Conservation (phyloP, 768 basidiomycete genomes). For the Mycena alexandri region DNA sequence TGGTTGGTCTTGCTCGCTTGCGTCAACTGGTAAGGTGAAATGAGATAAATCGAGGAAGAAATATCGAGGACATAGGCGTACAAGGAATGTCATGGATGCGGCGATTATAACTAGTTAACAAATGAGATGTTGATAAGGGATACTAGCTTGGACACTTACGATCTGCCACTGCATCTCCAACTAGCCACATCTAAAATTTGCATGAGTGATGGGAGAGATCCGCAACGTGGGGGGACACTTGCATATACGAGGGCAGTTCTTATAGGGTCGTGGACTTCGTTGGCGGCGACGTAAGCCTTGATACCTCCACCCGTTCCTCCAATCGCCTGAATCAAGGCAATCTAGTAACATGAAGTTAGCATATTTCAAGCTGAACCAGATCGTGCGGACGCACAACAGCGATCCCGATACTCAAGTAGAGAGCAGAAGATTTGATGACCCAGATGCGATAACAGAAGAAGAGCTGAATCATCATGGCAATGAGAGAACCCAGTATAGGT, state of each 20-base stretch:
- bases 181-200: constrained; percentile 32
- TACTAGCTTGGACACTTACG: background rate
- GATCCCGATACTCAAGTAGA: constrained; percentile 28
- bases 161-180: constrained; percentile 31
- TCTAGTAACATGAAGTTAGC: background rate
- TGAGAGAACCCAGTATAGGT: constrained; percentile 23
- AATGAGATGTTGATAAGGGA: background rate
- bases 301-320: constrained; percentile 32
- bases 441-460: constrained; percentile 37
- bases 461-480: constrained; percentile 28
- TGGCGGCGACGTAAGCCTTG: constrained; percentile 30
- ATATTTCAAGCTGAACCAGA: too few relatives aligned
- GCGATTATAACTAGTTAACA: constrained; percentile 25
- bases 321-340: constrained; percentile 28
- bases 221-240: background rate
- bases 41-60: background rate
- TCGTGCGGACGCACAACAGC: constrained; percentile 24
- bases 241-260: constrained; percentile 34
- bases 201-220: background rate
- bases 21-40: constrained; percentile 15
- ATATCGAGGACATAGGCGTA: background rate
- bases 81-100: constrained; percentile 27
- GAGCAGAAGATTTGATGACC: constrained; percentile 28
- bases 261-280: constrained; percentile 26
- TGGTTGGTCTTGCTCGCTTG: constrained; percentile 24